These are phyloP conservation scores for Fagopyrum esculentum DNA, from an alignment of 148 eudicot species.

Conservation along the genomic window DNA sequence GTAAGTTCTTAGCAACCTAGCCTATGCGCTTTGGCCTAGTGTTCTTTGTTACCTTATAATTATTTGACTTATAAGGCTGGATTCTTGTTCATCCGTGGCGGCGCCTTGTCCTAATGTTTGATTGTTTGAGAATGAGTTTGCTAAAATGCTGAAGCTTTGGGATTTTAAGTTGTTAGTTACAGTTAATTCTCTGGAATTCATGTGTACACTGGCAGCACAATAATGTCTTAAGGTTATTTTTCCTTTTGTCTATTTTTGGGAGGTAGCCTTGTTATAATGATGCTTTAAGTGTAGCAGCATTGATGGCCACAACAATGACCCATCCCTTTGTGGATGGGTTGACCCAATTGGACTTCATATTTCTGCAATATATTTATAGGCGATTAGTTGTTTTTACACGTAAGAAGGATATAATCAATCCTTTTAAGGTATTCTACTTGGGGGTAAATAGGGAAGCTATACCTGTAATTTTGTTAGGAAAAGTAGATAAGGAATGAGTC, in stretches of 20 bases:
- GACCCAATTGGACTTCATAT: neutral
- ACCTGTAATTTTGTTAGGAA: too few species aligned
- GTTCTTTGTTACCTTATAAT: neutral
- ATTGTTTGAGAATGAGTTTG: neutral
- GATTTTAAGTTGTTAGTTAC: neutral
- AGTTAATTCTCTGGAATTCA: neutral
- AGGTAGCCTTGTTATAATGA: neutral
- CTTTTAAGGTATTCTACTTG: too few species aligned
- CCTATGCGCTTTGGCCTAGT: neutral
- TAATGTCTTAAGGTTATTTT: neutral
- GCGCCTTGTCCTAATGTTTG: neutral
- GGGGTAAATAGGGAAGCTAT: too few species aligned
- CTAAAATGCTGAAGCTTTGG: neutral
- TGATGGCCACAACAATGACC: neutral
- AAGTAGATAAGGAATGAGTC: too few species aligned
- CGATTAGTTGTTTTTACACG: too few species aligned
- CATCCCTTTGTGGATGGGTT: neutral
- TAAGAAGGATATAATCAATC: too few species aligned
- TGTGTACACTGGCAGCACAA: neutral
- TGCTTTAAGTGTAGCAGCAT: neutral
- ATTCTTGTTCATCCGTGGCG: neutral
- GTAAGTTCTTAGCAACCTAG: constrained; percentile 38
- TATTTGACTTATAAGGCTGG: neutral
- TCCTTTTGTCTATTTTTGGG: neutral
- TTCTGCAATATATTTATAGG: neutral